Base-by-base conservation (phyloP, 2,329 filamentous ascomycete genomes). In the Berkeleyomyces rouxiae region DNA sequence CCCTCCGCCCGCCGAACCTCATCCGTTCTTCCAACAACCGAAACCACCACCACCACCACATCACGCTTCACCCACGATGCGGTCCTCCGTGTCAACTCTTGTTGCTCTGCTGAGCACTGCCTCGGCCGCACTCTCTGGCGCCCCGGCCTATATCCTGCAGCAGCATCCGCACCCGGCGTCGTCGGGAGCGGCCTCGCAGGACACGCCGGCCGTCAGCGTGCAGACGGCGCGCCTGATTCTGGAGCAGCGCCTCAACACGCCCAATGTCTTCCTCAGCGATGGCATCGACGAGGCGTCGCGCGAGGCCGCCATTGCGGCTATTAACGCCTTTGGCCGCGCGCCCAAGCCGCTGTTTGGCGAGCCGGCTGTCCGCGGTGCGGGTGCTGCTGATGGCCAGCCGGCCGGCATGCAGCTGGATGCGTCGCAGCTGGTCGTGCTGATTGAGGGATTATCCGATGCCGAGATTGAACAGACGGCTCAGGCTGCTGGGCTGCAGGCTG, bases 371-470 rank as follows among this genome's bases (percentile, higher is more conserved):
- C n/a, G 7, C 36, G 10, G 23, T 23, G 47, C 44, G n/a, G 40
- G 42, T 39, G 53, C 53, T 16, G 37, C 10, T 10, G 31, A 23
- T 1, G 42, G 44, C 33, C 47, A 59, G 10, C 42, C 43, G 43
- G 40, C 16, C 1, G 42, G 44, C 33, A 9, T 63, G 6, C 58
- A 37, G 43, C 23, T 58, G 7, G 62, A 64, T 13, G 31, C 59
- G 2, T 59, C 60, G 61, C 83, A 88, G 71, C 76, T 87, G 46
- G 72, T 87, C 36, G 72, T 86, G 60, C 71, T 82, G 67, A 73
- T 86, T 59, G 78, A 85, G 69, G 81, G 83, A 68, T 74, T 80
- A 71, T 77, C 75, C 16, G 67, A 73, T 13, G 69, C 75, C 49
- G 76, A 79, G 57, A 73, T 76, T 60, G 73, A 76, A 63, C 72